Evolutionary conservation across 805 yeast genomes (phyloP).

Genomic region (Candida morakotiae): DNA sequence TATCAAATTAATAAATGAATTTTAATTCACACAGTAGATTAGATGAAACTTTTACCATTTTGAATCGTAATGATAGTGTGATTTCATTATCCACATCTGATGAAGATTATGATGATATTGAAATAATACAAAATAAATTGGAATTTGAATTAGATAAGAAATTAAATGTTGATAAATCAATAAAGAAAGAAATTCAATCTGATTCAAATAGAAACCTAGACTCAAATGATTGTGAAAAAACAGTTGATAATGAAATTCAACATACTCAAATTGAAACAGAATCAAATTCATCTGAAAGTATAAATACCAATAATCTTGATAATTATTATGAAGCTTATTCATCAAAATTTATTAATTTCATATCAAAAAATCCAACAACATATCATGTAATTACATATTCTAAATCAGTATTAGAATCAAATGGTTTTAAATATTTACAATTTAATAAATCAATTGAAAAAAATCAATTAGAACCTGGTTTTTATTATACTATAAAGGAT

Average conservation of each 20-base stretch:
- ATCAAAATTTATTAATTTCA: conserved; percentile 9
- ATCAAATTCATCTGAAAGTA: not conserved
- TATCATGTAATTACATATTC: conserved; percentile 30
- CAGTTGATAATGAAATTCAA: too few species aligned
- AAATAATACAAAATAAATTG: not conserved
- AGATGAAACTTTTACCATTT: conserved; percentile 31
- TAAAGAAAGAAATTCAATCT: too few species aligned
- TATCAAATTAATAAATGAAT: too few species aligned
- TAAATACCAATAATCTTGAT: too few species aligned
- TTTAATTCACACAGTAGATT: too few species aligned
- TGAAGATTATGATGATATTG: not conserved
- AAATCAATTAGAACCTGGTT: conserved; percentile 16
- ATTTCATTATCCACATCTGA: conserved; percentile 1
- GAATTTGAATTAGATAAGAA: too few species aligned
- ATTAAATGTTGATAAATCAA: too few species aligned
- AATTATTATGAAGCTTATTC: conserved; percentile 8
- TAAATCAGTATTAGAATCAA: conserved; percentile 15
- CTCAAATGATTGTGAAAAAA: too few species aligned
- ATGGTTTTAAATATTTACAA: conserved; percentile 25
- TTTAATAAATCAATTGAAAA: conserved; percentile 16
- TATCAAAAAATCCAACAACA: conserved; percentile 36
- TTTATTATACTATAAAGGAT: conserved; percentile 26
- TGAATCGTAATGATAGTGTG: conserved; percentile 1
- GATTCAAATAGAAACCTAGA: too few species aligned
- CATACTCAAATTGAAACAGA: conserved; percentile 1